Base-by-base conservation (phyloP, 2,329 filamentous ascomycete species). In the Calycina herbarum region DNA sequence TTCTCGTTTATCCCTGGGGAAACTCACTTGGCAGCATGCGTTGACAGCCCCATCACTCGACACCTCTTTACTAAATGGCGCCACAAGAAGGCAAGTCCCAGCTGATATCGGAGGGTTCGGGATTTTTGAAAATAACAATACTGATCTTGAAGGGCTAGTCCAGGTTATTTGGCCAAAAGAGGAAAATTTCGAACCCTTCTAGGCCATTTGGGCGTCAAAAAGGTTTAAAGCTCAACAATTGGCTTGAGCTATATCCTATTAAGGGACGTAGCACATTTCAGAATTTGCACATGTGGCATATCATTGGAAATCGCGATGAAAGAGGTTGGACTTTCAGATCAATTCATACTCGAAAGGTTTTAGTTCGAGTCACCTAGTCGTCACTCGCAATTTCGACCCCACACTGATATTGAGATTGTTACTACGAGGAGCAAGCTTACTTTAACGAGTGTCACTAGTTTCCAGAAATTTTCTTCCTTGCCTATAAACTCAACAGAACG, bases 1-100 rank as follows among this genome's bases (percentile, higher is more conserved):
- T 51, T 51, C 45, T 20, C 45, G 20, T 15, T 27, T 27, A 54
- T 54, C 48, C 48, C 48, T 27, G 48, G 10, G 2, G 20, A 13
- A 54, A 11, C 48, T 54, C 48, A 15, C 48, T 54, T 54, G 48
- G 48, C 48, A 54, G 48, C 48, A 54, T 54, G 48, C 27, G 3
- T 40, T 24, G 20, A 54, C n/a, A 27, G n/a, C n/a, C 48, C 48
- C 48, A 24, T 54, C 45, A 51, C 20, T 51, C 8, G n/a, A 24
- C 45, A 51, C 11, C 24, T 51, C 11, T 54, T 10, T 54, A 24
- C 24, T 13, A 11, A 54, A 54, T 54, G 8, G 20, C 48, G 48
- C 48, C 48, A 54, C 48, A 27, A 13, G 48, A 24, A 24, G 48
- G 48, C 13, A 27, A 27, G 20, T 54, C 48, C 48, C 20, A 54